phyloP scores from a whole-genome alignment of 2,329 filamentous ascomycete species.

The Cladosporium phlei region DNA sequence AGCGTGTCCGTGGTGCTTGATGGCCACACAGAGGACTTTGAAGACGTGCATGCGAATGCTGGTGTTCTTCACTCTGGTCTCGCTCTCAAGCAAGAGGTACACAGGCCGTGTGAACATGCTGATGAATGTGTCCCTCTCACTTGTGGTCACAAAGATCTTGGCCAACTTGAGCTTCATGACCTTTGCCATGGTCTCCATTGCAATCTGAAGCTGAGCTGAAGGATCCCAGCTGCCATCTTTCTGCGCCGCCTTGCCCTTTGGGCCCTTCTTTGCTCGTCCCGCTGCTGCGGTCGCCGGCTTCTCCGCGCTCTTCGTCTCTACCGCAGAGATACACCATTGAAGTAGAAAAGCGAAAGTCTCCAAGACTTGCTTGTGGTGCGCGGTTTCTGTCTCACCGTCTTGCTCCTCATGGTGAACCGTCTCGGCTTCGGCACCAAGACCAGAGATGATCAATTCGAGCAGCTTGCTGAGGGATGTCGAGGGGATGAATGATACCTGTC shows the following conservation, averaged over 20 bases:
- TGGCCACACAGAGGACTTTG: slow-evolving; percentile 90
- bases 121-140: slow-evolving; percentile 92
- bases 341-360: slow-evolving; percentile 92
- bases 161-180: slow-evolving; percentile 87
- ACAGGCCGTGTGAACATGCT: slow-evolving; percentile 86
- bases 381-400: slow-evolving; percentile 57
- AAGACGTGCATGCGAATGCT: slow-evolving; percentile 94
- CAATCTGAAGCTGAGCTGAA: slow-evolving; percentile 76
- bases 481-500: slow-evolving; percentile 75
- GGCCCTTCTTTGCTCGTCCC: slow-evolving; percentile 65
- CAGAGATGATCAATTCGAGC: slow-evolving; percentile 77
- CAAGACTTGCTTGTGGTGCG: slow-evolving; percentile 83
- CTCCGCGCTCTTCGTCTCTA: slow-evolving; percentile 82
- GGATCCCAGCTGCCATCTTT: slow-evolving; percentile 87
- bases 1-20: slow-evolving; percentile 96
- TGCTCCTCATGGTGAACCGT: slow-evolving; percentile 84
- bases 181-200: slow-evolving; percentile 92
- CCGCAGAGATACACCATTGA: slow-evolving; percentile 92
- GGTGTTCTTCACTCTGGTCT: slow-evolving; percentile 83
- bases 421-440: slow-evolving; percentile 71
- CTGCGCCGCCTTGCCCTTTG: slow-evolving; percentile 59
- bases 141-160: slow-evolving; percentile 92
- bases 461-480: slow-evolving; percentile 84
- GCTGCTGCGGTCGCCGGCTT: slow-evolving; percentile 72
- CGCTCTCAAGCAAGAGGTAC: slow-evolving; percentile 90